Percentiles rank a stretch among this genome's conserved stretches.
Evolutionary conservation across 2,329 filamentous ascomycete species (phyloP).

Genomic region (Pezicula carpinea): DNA sequence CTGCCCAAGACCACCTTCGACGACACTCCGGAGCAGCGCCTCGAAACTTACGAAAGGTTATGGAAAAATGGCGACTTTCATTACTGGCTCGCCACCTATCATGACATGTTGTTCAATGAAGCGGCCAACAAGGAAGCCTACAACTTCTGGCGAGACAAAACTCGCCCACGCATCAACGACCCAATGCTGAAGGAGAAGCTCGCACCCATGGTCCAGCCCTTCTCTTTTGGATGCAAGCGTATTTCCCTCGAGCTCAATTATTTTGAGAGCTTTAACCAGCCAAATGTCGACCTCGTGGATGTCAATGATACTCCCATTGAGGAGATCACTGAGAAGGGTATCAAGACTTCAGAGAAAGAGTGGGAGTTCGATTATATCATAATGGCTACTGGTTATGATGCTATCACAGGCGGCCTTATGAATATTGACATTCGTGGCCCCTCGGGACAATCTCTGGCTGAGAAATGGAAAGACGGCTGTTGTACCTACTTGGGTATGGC

Average conservation of each 20-base stretch:
- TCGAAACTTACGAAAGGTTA: constrained; percentile 37
- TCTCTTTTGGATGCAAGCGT: constrained; percentile 14
- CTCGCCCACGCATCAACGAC: constrained; percentile 33
- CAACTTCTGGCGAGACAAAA: constrained; percentile 44
- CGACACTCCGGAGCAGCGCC: constrained; percentile 37
- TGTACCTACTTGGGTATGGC: constrained; percentile 35
- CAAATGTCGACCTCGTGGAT: constrained; percentile 27
- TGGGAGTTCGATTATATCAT: constrained; percentile 27
- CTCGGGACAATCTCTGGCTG: constrained; percentile 23
- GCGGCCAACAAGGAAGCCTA: constrained; percentile 41
- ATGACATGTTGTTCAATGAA: constrained; percentile 37
- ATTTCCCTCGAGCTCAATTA: constrained; percentile 23
- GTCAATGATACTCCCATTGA: constrained; percentile 26
- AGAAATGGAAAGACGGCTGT: constrained; percentile 29
- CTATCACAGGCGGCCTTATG: constrained; percentile 30
- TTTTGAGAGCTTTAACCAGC: constrained; percentile 24
- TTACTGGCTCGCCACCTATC: constrained; percentile 41
- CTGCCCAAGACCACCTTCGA: constrained; percentile 38
- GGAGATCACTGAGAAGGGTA: constrained; percentile 22
- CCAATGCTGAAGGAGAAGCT: constrained; percentile 20
- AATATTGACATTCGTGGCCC: constrained; percentile 27
- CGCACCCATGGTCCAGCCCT: constrained; percentile 16
- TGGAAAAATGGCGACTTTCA: constrained; percentile 43
- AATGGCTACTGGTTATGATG: constrained; percentile 37
- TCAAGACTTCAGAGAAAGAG: constrained; percentile 18